Percentiles rank a stretch among this genome's conserved stretches.
Conservation (phyloP, 768 basidiomycete genomes). For the Sistotremastrum niveocremeum region DNA sequence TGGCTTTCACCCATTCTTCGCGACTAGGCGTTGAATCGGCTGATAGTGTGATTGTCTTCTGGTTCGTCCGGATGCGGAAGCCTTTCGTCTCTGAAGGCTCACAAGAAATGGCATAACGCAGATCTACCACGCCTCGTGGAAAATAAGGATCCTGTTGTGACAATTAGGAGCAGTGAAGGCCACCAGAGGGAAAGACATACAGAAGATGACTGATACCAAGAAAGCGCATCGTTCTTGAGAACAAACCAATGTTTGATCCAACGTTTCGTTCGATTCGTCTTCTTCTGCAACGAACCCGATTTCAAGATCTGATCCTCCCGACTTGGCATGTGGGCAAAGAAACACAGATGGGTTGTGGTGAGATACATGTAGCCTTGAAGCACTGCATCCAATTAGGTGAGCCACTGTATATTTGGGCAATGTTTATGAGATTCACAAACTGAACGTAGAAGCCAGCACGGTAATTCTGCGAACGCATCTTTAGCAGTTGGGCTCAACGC, state of each 20-base stretch:
- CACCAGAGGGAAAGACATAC: slow-evolving; percentile 29
- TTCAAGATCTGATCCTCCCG: slow-evolving; percentile 91
- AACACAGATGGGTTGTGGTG: slow-evolving; percentile 86
- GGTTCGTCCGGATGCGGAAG: slow-evolving; percentile 73
- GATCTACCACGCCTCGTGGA: slow-evolving; percentile 88
- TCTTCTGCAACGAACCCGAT: slow-evolving; percentile 82
- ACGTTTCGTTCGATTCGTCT: slow-evolving; percentile 75
- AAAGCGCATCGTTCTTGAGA: slow-evolving; percentile 87
- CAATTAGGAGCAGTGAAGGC: slow-evolving; percentile 1
- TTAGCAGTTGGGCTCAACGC: background rate
- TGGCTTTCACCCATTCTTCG: slow-evolving; percentile 93
- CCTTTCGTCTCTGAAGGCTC: slow-evolving; percentile 67
- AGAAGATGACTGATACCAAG: slow-evolving; percentile 92
- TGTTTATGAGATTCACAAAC: slow-evolving; percentile 47
- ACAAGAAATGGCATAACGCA: slow-evolving; percentile 86
- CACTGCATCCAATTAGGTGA: slow-evolving; percentile 31
- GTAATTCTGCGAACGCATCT: slow-evolving; percentile 49
- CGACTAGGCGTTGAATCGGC: slow-evolving; percentile 75
- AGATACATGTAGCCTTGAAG: slow-evolving; percentile 97
- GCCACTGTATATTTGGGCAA: background rate
- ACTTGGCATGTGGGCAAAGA: slow-evolving; percentile 89
- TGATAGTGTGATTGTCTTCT: slow-evolving; percentile 55
- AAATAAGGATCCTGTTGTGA: slow-evolving; percentile 83
- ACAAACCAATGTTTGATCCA: slow-evolving; percentile 97
- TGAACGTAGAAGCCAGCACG: slow-evolving; percentile 85